Evolutionary conservation across 2,329 filamentous ascomycete genomes (phyloP), one percentile per base, ranked within the genome.

Genomic region (Verticillium isaacii): DNA sequence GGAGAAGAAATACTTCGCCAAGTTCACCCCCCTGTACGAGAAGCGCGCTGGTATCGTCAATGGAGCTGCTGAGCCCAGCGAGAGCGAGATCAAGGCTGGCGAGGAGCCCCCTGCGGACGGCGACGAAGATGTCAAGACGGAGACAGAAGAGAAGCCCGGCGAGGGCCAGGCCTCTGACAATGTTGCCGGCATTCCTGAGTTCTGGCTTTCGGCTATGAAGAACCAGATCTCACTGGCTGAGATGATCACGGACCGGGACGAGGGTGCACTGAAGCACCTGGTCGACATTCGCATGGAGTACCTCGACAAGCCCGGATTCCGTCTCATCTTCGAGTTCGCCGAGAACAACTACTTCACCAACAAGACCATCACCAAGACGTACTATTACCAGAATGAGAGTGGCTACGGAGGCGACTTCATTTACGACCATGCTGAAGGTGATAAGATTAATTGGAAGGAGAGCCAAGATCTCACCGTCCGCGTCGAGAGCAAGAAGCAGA

Each of bases 201-300:
- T 99, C 85, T 99, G 95, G 95, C 85, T 99, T 58, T 97, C 94
- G 65, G 94, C 96, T 70, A 98, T 99, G 94, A 99, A 99, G 86
- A 99, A 99, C 84, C 94, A 97, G 77, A 87, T 95, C 72, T 96
- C 93, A 34, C 88, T 99, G 61, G 92, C 94, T 61, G 96, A 99
- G 80, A 97, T 97, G 87, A 97, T 99, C 76, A 99, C 95, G 71
- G 95, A 98, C 72, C 91, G 93, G 67, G 95, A 99, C 74, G 95
- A 99, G 85, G 88, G 87, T 68, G 95, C 93, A 60, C 89, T 99
- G 62, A 96, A 96, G 81, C 85, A 89, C 73, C 84, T 99, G 62
- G 89, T 85, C 68, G 94, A 99, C 75, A 92, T 99, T 71, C 93
- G 94, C 74, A 97, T 99, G 94, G 94, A 99, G 81, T 99, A 99